A percentile compares a stretch with the other conserved stretches of the same genome.
Evolutionary conservation across 2,329 filamentous ascomycete species (phyloP).

Genomic region (Cercospora citrullina): DNA sequence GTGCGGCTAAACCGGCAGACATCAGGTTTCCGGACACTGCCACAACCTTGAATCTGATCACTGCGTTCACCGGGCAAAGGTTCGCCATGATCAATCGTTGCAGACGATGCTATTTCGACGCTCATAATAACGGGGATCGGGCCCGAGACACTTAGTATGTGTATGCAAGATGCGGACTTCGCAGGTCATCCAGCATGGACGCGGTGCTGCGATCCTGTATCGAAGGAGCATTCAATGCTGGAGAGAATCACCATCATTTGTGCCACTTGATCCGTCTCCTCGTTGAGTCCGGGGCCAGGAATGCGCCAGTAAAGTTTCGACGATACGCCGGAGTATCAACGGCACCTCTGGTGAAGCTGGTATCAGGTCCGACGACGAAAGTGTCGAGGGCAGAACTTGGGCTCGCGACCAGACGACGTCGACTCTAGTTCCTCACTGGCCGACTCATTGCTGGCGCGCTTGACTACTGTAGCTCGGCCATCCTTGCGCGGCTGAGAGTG

Average conservation of each 20-base stretch:
- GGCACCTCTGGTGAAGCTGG: background rate
- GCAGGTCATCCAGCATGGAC: background rate
- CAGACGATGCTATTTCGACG: background rate
- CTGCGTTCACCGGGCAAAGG: background rate
- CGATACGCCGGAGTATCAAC: background rate
- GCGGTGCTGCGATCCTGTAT: background rate
- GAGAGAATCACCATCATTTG: background rate
- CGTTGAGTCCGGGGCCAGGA: background rate
- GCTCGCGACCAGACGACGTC: background rate
- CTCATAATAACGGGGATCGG: background rate
- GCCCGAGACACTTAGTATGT: background rate
- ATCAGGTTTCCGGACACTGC: background rate
- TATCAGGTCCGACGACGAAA: background rate
- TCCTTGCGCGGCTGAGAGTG: background rate
- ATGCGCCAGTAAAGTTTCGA: background rate
- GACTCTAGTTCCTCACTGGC: background rate
- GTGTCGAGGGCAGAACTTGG: background rate
- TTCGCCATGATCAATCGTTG: background rate
- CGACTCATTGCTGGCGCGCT: background rate
- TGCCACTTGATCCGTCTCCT: background rate
- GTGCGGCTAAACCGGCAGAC: background rate
- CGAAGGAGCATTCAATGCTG: background rate
- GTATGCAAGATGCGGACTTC: background rate
- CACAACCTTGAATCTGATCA: background rate
- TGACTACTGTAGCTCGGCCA: background rate